A percentile compares a stretch with the other conserved stretches of the same genome.
phyloP scores from a whole-genome alignment of 306 rosid species.

The Dryas octopetala region DNA sequence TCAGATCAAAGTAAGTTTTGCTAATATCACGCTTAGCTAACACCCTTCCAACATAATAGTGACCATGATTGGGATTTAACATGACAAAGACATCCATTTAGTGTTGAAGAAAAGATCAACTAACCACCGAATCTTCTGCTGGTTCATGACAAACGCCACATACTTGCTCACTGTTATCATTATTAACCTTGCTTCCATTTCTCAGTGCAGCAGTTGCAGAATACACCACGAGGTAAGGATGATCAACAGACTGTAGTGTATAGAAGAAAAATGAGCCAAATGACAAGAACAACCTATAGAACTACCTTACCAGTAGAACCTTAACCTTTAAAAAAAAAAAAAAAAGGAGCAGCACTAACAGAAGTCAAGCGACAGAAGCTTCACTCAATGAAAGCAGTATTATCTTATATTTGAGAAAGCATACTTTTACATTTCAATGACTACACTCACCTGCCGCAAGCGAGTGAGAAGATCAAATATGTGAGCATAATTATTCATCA shows the following conservation, averaged over 20 bases:
- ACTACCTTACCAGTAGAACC: background rate
- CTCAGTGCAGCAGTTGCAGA: slow-evolving; percentile 62
- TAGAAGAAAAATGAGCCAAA: background rate
- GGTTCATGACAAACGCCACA: slow-evolving; percentile 84
- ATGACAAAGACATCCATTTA: background rate
- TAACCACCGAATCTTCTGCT: slow-evolving; percentile 74
- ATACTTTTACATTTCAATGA: slow-evolving; percentile 1
- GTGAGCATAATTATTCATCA: slow-evolving; percentile 81
- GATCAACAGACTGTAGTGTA: slow-evolving; percentile 73
- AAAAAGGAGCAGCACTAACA: background rate
- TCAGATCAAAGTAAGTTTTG: background rate
- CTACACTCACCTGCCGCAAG: slow-evolving; percentile 70
- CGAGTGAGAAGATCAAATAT: slow-evolving; percentile 93
- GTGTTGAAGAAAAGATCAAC: slow-evolving; percentile 23
- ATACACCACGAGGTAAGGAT: slow-evolving; percentile 83
- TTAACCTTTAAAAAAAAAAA: background rate
- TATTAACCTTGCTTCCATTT: slow-evolving; percentile 34
- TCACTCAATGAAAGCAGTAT: background rate
- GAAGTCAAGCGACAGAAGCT: background rate
- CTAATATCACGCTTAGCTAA: background rate
- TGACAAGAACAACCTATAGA: background rate
- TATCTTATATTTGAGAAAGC: background rate
- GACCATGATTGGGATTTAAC: background rate
- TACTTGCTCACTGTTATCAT: slow-evolving; percentile 37
- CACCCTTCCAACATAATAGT: background rate